These are phyloP conservation scores for Russula compacta DNA, from an alignment of 768 basidiomycete genomes.

Conservation along the genomic window DNA sequence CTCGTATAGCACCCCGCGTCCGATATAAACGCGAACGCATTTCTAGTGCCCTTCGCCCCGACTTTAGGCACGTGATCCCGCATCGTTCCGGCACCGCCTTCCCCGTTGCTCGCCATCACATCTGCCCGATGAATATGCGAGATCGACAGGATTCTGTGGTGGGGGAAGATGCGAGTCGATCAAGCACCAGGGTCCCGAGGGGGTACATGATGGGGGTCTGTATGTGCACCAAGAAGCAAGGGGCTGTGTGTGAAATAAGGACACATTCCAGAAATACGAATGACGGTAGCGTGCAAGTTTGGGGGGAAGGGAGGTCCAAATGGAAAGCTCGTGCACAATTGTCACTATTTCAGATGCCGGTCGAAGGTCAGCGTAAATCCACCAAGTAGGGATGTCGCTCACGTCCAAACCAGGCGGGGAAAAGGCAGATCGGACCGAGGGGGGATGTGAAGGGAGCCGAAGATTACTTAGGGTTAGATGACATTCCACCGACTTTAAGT, in stretches of 20 bases:
- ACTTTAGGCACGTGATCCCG: constrained; percentile 1
- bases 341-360: constrained; percentile 6
- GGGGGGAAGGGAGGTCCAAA: constrained; percentile 1
- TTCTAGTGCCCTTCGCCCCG: not conserved
- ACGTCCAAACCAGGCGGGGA: not conserved
- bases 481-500: constrained; percentile 10
- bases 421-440: not conserved
- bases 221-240: not conserved
- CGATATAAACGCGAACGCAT: not conserved
- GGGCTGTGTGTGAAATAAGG: not conserved
- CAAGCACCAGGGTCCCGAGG: constrained; percentile 16
- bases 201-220: constrained; percentile 10
- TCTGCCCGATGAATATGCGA: not conserved
- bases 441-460: not conserved
- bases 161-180: not conserved
- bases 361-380: not conserved
- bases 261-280: constrained; percentile 1
- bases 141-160: not conserved
- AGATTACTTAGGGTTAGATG: constrained; percentile 2
- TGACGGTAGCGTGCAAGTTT: constrained; percentile 7
- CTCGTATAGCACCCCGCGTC: constrained; percentile 6
- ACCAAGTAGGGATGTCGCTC: not conserved
- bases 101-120: constrained; percentile 7
- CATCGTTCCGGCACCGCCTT: constrained; percentile 17
- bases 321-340: not conserved